Base-by-base conservation (phyloP, 352 stramenopile species). In the Pythium phragmiticola region DNA sequence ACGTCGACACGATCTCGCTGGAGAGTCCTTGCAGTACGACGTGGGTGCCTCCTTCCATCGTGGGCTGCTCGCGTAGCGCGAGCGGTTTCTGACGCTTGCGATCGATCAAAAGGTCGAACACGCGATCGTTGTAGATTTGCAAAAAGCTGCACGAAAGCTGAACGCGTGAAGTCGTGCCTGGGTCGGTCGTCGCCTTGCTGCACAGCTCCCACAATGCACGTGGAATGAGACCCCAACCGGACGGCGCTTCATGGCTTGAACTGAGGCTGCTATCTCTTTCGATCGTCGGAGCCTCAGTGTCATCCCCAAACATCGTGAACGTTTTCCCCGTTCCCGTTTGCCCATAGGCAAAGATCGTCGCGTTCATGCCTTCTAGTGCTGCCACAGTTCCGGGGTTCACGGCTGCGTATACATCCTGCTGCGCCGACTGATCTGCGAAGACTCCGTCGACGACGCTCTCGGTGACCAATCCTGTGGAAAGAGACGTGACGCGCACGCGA, bases 111-210 rank as follows among this genome's bases (percentile, higher is more conserved):
- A 98, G 71, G 59, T 98, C 95, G 54, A 91, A 93, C 14, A 98
- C 88, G 12, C 79, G 80, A 59, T 98, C 97, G 58, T 98, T 98
- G 83, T 98, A 98, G 47, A 98, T 93, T 68, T 98, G 93, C 23
- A 98, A 66, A 60, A 97, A 98, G 60, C 84, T 95, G 56, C 90
- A 81, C 8, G 85, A 74, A 41, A 98, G 49, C 21, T 81, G 56
- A 13, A 90, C 72, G 19, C 67, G 49, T 6, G 57, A 60, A 2
- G 70, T 56, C 2, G 66, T 65, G 1, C 52, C 55, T 23, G 63
- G 49, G 16, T 33, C 34, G 0, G 16, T 65, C 33, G 50, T 30
- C 34, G 34, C 34, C 12, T 23, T 30, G 6, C 6, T 47, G 11
- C 97, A 78, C 14, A 98, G 61, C n/a, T 96, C 76, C 47, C 59